Base-by-base conservation (phyloP, 768 basidiomycete genomes). In the Kwoniella sp. region DNA sequence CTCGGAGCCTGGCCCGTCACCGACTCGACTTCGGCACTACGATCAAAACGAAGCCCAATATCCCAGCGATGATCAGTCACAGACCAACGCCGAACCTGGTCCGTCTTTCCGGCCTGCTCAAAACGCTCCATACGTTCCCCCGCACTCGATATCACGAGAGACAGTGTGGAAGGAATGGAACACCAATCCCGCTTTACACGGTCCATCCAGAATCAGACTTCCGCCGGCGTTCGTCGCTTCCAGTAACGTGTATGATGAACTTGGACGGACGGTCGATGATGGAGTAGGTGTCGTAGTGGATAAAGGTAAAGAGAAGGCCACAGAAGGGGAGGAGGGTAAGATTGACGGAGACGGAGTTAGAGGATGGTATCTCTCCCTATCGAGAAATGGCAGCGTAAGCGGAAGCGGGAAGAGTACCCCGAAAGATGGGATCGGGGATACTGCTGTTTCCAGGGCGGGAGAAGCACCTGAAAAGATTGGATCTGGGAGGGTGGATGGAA, bases 131-230 rank as follows among this genome's bases (percentile, higher is more conserved):
- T 33, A 33, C 33, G 33, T 6, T 6, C 33, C 13, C 33, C 13
- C 33, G 13, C 17, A 44, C 17, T 10, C 10, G 12, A 15, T 40
- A 53, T 19, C 55, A 26, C 55, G 36, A n/a, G 21, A 50, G 44
- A 47, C 26, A 37, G 37, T 40, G 46, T 73, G 72, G 72, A 64
- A 55, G 58, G 74, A 76, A 54, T 76, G 74, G 74, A 65, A 73
- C 52, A 67, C 64, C 12, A 76, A 73, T 55, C 74, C 72, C 8
- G 33, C 72, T 5, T 62, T 29, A 21, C 74, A 76, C 59, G 74
- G 74, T 2, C 72, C 72, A 3, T 51, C 64, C n/a, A 53, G 50
- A 40, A 10, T 61, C 2, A 63, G 21, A 9, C 25, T 57, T 8
- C 70, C 71, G 21, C 74, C 74, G 13, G 54, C 57, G 17, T 76